Base-by-base conservation (phyloP, 2,329 filamentous ascomycete genomes). In the Dactylellina cionopaga region DNA sequence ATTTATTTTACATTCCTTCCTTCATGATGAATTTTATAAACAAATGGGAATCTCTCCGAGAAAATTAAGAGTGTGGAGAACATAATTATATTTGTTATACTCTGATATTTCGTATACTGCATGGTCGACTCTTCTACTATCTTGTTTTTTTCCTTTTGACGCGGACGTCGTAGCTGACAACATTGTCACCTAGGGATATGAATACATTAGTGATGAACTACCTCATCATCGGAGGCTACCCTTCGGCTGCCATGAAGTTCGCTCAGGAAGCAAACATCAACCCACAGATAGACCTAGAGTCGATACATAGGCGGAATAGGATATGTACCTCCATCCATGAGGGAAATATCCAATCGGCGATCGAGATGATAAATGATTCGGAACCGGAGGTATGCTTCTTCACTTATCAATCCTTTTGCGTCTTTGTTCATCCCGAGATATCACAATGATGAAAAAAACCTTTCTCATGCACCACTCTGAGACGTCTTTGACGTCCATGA, bases 1-100 rank as follows among this genome's bases (percentile, higher is more conserved):
- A 62, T 24, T 49, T 60, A 54, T 29, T 60, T 47, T 74, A 78
- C 75, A 78, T 78, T 78, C 77, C 80, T 77, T 79, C 83, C 31
- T 41, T 10, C 77, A 84, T 88, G 85, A 96, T 96, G 93, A 96
- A 91, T 84, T 85, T 83, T 83, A 83, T 89, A 89, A 91, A 89
- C 96, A 96, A 87, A 88, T 99, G 95, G 95, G 95, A 99, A 99
- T 99, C 95, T 99, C 96, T 99, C 95, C 90, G 92, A 98, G 91
- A 86, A 87, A 82, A 84, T 83, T 81, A 68, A 76, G 77, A 82
- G 86, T 99, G 95, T 91, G 90, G 95, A 99, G 88, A 92, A 88
- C 81, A 85, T 35, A 83, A 55, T 44, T 56, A 56, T 68, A 74
- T 74, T 74, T 90, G 90, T 88, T 88, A 83, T 86, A 85, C 35